Conservation (phyloP, 2,329 filamentous ascomycete species). For the Phyllosticta citrichinensis region DNA sequence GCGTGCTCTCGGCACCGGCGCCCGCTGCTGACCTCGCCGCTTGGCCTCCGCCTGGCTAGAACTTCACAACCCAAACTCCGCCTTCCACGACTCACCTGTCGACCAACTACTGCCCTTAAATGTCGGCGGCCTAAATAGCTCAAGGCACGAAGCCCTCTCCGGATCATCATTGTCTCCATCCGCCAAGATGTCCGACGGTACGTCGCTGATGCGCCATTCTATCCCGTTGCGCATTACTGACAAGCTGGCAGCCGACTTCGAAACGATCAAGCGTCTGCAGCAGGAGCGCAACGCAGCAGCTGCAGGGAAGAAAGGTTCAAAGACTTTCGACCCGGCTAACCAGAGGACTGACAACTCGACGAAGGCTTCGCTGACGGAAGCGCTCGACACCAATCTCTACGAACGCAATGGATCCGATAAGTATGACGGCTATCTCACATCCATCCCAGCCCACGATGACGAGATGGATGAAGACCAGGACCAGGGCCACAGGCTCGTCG, state of each 20-base stretch:
- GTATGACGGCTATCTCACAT: conserved; percentile 83
- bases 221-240: conserved; percentile 6
- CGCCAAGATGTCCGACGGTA: conserved; percentile 26
- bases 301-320: conserved; percentile 69
- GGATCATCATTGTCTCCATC: conserved; percentile 4
- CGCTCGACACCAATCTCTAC: conserved; percentile 82
- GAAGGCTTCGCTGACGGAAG: conserved; percentile 85
- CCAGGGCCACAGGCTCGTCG: conserved; percentile 65
- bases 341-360: conserved; percentile 76
- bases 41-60: neutral
- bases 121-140: conserved; percentile 6
- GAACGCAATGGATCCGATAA: conserved; percentile 68
- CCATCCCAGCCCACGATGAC: conserved; percentile 69
- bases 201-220: conserved; percentile 1
- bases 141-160: conserved; percentile 1
- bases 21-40: conserved; percentile 4
- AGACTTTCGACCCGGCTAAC: conserved; percentile 64
- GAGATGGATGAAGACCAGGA: conserved; percentile 70
- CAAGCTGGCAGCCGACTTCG: conserved; percentile 58
- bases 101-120: conserved; percentile 2
- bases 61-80: conserved; percentile 1
- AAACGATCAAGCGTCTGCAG: conserved; percentile 77
- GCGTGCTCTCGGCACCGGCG: conserved; percentile 5
- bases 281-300: conserved; percentile 80
- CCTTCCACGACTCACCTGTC: neutral